A percentile compares a stretch with the other conserved stretches of the same genome.
phyloP scores from a whole-genome alignment of 2,329 filamentous ascomycete species.

The Tolypocladium inflatum region DNA sequence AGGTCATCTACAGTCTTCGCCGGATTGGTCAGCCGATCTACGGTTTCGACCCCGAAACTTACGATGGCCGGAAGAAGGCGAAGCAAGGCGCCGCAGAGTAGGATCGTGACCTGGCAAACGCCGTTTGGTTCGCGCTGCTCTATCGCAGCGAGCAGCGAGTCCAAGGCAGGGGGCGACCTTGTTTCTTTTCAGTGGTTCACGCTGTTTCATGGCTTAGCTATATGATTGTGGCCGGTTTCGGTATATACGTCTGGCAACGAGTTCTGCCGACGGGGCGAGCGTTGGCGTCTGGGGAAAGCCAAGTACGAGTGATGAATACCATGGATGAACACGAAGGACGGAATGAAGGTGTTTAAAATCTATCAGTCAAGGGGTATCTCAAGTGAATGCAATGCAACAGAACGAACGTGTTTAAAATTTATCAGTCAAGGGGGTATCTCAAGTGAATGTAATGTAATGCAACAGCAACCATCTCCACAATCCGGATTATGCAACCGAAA shows the following conservation, averaged over 20 bases:
- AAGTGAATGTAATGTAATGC: constrained; percentile 5
- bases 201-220: not conserved
- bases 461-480: not conserved
- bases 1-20: constrained; percentile 46
- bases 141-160: not conserved
- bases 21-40: constrained; percentile 44
- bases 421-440: constrained; percentile 15
- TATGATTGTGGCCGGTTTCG: constrained; percentile 4
- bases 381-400: constrained; percentile 6
- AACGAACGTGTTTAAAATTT: not conserved
- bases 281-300: not conserved
- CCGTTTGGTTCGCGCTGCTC: not conserved
- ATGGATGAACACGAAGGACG: not conserved
- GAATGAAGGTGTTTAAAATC: not conserved
- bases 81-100: not conserved
- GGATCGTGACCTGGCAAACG: not conserved
- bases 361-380: constrained; percentile 14
- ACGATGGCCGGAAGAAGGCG: constrained; percentile 7
- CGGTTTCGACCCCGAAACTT: constrained; percentile 42
- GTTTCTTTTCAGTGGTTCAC: not conserved
- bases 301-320: not conserved
- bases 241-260: not conserved
- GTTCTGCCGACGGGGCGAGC: not conserved
- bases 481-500: constrained; percentile 6
- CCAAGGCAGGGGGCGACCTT: not conserved